Conservation (phyloP, 495 filamentous ascomycete genomes). For the Xylaria curta region DNA sequence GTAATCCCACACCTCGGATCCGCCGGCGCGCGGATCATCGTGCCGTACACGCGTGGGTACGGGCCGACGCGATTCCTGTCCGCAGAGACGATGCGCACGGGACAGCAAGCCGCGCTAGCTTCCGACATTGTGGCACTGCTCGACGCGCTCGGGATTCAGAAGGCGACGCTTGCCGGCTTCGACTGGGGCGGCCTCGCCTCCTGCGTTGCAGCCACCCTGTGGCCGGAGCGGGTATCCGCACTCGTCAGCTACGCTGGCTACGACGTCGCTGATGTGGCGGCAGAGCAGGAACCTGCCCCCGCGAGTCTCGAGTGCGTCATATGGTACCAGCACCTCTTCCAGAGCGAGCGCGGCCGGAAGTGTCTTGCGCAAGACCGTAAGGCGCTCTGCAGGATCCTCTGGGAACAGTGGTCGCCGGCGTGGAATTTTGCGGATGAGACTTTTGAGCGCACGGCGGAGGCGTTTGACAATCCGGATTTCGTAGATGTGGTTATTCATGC, state of each 20-base stretch:
- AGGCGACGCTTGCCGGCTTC: slow-evolving; percentile 41
- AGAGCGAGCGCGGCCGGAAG: slow-evolving; percentile 22
- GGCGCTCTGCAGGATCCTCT: slow-evolving; percentile 20
- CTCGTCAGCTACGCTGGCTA: slow-evolving; percentile 26
- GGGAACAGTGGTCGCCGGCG: slow-evolving; percentile 21
- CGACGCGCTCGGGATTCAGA: slow-evolving; percentile 56
- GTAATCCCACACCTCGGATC: slow-evolving; percentile 32
- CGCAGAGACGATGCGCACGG: slow-evolving; percentile 29
- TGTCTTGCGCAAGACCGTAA: slow-evolving; percentile 23
- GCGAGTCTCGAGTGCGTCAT: slow-evolving; percentile 18
- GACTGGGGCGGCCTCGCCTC: slow-evolving; percentile 28
- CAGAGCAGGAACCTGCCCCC: slow-evolving; percentile 1
- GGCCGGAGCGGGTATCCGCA: slow-evolving; percentile 23
- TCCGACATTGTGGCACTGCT: slow-evolving; percentile 46
- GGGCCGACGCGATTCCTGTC: slow-evolving; percentile 35
- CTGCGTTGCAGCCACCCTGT: slow-evolving; percentile 28
- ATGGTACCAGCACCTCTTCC: slow-evolving; percentile 31
- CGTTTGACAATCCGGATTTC: slow-evolving; percentile 31
- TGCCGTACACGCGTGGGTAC: slow-evolving; percentile 38
- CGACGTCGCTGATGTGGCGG: slow-evolving; percentile 16
- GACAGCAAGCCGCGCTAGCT: slow-evolving; percentile 35
- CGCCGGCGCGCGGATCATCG: slow-evolving; percentile 37
- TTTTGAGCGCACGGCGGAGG: slow-evolving; percentile 17
- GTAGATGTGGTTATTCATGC: slow-evolving; percentile 22
- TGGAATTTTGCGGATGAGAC: slow-evolving; percentile 24